These are phyloP conservation scores for Lentinula detonsa DNA, from an alignment of 768 basidiomycete genomes.

Conservation along the genomic window DNA sequence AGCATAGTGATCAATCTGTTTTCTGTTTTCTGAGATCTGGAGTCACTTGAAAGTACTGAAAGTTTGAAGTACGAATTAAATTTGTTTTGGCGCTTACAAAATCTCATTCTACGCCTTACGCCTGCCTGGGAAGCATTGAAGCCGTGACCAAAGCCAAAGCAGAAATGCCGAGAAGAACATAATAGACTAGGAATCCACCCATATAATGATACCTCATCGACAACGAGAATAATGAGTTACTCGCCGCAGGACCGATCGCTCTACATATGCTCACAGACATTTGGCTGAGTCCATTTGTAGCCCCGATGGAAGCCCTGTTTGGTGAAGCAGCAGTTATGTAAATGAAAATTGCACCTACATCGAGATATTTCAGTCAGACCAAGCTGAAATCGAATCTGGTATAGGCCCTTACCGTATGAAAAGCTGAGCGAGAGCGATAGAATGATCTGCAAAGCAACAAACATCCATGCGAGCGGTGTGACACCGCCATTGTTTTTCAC, in stretches of 20 bases:
- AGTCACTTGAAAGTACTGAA: too few relatives aligned
- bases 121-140: neutral
- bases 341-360: slow-evolving; percentile 32
- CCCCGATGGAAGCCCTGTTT: slow-evolving; percentile 39
- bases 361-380: slow-evolving; percentile 19
- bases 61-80: too few relatives aligned
- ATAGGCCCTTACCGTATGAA: slow-evolving; percentile 24
- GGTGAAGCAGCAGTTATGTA: slow-evolving; percentile 42
- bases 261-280: slow-evolving; percentile 23
- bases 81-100: too few relatives aligned
- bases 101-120: neutral
- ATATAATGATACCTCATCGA: slow-evolving; percentile 33
- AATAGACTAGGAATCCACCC: slow-evolving; percentile 37
- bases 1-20: too few relatives aligned
- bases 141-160: neutral
- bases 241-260: slow-evolving; percentile 37
- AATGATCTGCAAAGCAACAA: slow-evolving; percentile 7
- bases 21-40: too few relatives aligned
- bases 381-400: neutral
- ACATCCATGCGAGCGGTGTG: neutral
- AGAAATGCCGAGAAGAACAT: slow-evolving; percentile 12
- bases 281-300: slow-evolving; percentile 40
- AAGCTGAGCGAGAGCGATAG: slow-evolving; percentile 23
- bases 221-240: slow-evolving; percentile 45
- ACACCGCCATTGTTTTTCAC: slow-evolving; percentile 4